Percentiles rank a stretch among this genome's conserved stretches.
phyloP scores from a whole-genome alignment of 2,329 filamentous ascomycete species.

The Nigrospora oryzae region DNA sequence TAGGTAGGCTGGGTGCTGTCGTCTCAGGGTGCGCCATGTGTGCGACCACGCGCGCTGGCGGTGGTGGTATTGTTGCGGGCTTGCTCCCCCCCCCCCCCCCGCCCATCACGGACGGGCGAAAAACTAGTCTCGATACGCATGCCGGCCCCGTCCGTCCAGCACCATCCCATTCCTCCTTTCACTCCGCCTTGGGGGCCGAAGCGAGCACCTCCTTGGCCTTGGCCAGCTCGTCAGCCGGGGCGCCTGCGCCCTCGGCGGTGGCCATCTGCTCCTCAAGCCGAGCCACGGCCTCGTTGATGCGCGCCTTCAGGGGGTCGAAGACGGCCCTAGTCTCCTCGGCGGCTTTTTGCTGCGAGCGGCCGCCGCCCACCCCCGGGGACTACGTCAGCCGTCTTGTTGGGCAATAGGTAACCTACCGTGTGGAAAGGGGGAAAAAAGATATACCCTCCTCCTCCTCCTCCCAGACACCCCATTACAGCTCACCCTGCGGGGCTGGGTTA shows the following conservation, averaged over 20 bases:
- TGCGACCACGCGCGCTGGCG: too few relatives aligned
- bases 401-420: background rate
- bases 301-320: constrained; percentile 61
- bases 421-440: background rate
- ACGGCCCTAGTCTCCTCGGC: constrained; percentile 83
- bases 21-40: too few relatives aligned
- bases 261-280: constrained; percentile 73
- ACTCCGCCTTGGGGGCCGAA: constrained; percentile 1
- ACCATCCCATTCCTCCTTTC: background rate
- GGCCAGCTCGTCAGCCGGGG: constrained; percentile 39
- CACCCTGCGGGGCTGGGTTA: too few relatives aligned
- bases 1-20: too few relatives aligned
- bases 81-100: too few relatives aligned
- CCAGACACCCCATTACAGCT: background rate
- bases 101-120: too few relatives aligned
- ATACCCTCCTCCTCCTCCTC: too few relatives aligned
- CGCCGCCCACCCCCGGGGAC: too few relatives aligned
- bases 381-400: too few relatives aligned
- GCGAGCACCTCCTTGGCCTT: constrained; percentile 40
- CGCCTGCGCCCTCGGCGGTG: constrained; percentile 39
- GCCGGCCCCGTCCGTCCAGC: too few relatives aligned
- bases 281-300: constrained; percentile 62
- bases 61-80: too few relatives aligned
- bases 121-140: too few relatives aligned
- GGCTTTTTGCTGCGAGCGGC: constrained; percentile 55